Conservation (phyloP, 306 rosid species). For the Corylus heterophylla region DNA sequence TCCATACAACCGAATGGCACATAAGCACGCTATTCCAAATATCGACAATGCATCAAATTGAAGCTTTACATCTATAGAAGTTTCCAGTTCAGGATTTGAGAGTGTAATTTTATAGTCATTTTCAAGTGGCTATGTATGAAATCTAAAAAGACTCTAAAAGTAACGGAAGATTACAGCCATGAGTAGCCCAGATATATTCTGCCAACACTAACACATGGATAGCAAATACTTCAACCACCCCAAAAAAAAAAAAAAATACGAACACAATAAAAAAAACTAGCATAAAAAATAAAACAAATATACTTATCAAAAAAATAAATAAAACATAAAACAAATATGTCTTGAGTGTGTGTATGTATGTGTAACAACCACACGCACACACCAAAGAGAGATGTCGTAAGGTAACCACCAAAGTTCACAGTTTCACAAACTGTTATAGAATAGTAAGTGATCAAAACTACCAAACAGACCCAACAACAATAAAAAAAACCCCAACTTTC, state of each 20-base stretch:
- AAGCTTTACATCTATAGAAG: neutral
- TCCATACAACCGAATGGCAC: neutral
- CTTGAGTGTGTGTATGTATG: neutral
- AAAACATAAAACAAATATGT: neutral
- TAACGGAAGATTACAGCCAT: neutral
- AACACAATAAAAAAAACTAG: neutral
- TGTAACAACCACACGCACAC: neutral
- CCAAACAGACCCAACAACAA: constrained; percentile 17
- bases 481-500: constrained; percentile 4
- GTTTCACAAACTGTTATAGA: neutral
- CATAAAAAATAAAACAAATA: neutral
- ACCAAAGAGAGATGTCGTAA: neutral
- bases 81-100: neutral
- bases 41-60: constrained; percentile 9
- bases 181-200: neutral
- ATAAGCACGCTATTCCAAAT: constrained; percentile 10
- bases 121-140: neutral
- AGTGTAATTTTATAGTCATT: neutral
- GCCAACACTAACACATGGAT: neutral
- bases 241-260: neutral
- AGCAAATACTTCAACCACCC: neutral
- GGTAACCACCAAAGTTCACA: neutral
- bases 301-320: too few relatives aligned
- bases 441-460: constrained; percentile 33
- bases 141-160: neutral